Conservation (phyloP, 306 rosid species). For the Cucurbita moschata region DNA sequence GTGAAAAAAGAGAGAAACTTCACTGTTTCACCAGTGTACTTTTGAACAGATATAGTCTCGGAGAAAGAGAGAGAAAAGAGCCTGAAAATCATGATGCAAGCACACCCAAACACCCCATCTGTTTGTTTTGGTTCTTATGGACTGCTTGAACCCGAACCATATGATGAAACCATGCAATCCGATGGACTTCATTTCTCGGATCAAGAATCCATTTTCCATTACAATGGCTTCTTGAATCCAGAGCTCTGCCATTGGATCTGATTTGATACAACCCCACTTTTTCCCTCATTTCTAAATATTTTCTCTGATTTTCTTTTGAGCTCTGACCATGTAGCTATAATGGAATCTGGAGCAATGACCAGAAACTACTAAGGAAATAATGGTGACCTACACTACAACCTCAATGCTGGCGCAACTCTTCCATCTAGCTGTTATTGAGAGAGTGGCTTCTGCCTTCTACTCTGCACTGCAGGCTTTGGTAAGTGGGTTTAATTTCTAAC, state of each 20-base stretch:
- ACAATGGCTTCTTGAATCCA: not conserved
- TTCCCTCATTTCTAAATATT: not conserved
- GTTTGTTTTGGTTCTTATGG: constrained; percentile 1
- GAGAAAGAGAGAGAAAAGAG: not conserved
- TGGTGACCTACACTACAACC: not conserved
- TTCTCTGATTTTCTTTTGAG: not conserved
- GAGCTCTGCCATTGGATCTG: not conserved
- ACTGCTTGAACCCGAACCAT: not conserved
- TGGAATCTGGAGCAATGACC: not conserved
- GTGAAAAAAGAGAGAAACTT: constrained; percentile 19
- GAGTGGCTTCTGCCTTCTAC: not conserved
- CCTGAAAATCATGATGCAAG: constrained; percentile 37
- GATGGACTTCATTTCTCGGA: not conserved
- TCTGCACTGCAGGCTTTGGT: constrained; percentile 6
- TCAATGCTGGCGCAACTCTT: not conserved
- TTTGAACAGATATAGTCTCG: not conserved
- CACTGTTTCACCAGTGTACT: constrained; percentile 32
- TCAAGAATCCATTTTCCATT: constrained; percentile 1
- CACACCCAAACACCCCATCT: constrained; percentile 6
- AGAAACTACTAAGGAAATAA: constrained; percentile 6
- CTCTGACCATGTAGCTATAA: constrained; percentile 5
- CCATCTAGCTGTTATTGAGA: not conserved
- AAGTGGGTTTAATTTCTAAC: not conserved
- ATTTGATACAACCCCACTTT: constrained; percentile 2
- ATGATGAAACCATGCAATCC: not conserved